These are phyloP conservation scores for Aspergillus heteromorphus DNA, from an alignment of 495 filamentous ascomycete genomes.

Conservation along the genomic window DNA sequence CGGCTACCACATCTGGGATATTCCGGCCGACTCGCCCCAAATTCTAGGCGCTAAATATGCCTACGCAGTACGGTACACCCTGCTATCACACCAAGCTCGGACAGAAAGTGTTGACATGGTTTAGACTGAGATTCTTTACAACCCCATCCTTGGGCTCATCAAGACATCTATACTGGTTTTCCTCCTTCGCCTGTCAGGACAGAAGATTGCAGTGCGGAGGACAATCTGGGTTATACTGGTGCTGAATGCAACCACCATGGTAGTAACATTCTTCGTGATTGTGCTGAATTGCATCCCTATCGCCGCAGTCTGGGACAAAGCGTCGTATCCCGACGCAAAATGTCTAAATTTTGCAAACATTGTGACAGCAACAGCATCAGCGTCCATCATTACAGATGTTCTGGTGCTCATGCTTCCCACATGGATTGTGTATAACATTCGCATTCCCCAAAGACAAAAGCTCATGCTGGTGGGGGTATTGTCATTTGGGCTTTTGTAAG, in stretches of 20 bases:
- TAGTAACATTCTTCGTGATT: conserved; percentile 48
- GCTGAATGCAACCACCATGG: conserved; percentile 40
- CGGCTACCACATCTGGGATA: conserved; percentile 36
- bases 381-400: conserved; percentile 38
- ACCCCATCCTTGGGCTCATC: conserved; percentile 53
- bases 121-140: conserved; percentile 50
- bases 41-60: conserved; percentile 7
- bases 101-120: conserved; percentile 27
- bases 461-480: conserved; percentile 35
- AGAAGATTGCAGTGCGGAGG: conserved; percentile 25
- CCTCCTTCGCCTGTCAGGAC: conserved; percentile 35
- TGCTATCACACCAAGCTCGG: too few species aligned
- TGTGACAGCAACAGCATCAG: conserved; percentile 27
- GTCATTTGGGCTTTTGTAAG: conserved; percentile 29
- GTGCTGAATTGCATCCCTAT: conserved; percentile 47
- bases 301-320: conserved; percentile 27
- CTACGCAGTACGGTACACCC: conserved; percentile 17
- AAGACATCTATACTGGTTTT: conserved; percentile 49
- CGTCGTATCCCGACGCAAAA: conserved; percentile 9
- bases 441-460: conserved; percentile 34
- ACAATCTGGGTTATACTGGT: conserved; percentile 38
- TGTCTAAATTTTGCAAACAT: conserved; percentile 17
- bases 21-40: conserved; percentile 18
- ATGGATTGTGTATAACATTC: conserved; percentile 39
- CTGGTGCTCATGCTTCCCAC: conserved; percentile 37